These are phyloP conservation scores for Boechera divaricarpa DNA, from an alignment of 345 rosid species.

Conservation along the genomic window DNA sequence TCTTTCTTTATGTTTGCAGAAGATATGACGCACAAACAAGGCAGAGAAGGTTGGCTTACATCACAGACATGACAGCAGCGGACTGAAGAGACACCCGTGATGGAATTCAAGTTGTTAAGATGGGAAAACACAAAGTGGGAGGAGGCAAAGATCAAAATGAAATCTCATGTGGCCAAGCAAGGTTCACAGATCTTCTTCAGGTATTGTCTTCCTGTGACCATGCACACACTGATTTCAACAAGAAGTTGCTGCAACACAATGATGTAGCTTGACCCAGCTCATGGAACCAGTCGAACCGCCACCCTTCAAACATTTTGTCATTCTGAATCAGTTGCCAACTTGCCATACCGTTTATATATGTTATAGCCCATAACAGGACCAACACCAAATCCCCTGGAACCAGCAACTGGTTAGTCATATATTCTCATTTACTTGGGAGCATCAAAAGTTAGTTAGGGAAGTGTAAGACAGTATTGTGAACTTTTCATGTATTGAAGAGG, in stretches of 20 bases:
- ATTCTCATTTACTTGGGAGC: background rate
- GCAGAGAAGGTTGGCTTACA: slow-evolving; percentile 37
- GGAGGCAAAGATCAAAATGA: slow-evolving; percentile 58
- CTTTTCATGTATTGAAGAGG: background rate
- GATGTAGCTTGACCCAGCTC: background rate
- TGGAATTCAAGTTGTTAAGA: slow-evolving; percentile 60
- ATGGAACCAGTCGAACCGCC: background rate
- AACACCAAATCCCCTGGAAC: background rate
- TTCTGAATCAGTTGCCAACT: background rate
- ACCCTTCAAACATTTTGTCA: background rate
- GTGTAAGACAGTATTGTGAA: background rate
- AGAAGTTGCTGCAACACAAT: background rate
- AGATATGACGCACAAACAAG: background rate
- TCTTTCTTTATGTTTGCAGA: background rate
- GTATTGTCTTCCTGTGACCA: background rate
- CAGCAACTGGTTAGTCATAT: background rate
- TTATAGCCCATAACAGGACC: background rate
- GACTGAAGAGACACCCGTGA: slow-evolving; percentile 57
- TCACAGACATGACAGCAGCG: slow-evolving; percentile 56
- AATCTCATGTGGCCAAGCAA: slow-evolving; percentile 32
- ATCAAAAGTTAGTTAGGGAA: background rate
- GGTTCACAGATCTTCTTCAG: background rate
- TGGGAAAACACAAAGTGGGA: slow-evolving; percentile 39
- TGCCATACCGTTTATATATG: background rate
- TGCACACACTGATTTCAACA: background rate